Conservation (phyloP, 768 basidiomycete genomes). For the Russula sp. region DNA sequence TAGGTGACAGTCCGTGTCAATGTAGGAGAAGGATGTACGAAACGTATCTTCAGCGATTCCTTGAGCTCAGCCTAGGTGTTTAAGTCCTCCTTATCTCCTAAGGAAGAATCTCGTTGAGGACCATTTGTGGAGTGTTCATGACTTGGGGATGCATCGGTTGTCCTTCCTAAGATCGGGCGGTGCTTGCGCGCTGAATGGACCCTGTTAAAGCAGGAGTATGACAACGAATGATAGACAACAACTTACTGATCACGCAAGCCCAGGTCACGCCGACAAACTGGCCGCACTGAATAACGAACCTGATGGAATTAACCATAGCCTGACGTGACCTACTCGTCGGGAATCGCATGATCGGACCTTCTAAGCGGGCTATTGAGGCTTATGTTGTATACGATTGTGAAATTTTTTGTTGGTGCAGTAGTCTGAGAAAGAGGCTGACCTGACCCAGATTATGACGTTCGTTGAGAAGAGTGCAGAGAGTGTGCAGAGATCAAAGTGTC, state of each 20-base stretch:
- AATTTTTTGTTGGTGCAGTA: too few relatives aligned
- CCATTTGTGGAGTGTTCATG: constrained; percentile 8
- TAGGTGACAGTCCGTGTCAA: background rate
- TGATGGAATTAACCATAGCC: background rate
- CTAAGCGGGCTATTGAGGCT: constrained; percentile 34
- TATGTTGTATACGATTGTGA: constrained; percentile 32
- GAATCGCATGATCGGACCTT: constrained; percentile 28
- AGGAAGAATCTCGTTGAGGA: background rate
- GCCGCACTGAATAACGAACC: background rate
- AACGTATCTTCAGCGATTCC: background rate
- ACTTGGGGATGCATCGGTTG: constrained; percentile 7
- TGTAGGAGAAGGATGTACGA: constrained; percentile 5
- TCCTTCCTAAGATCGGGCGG: constrained; percentile 13
- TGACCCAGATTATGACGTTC: constrained; percentile 30
- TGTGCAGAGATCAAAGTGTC: constrained; percentile 33
- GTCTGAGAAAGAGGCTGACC: constrained; percentile 23
- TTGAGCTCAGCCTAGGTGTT: constrained; percentile 14
- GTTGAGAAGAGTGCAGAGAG: constrained; percentile 35
- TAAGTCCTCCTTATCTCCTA: constrained; percentile 11
- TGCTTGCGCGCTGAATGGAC: constrained; percentile 16
- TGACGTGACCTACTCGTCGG: constrained; percentile 35
- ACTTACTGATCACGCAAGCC: constrained; percentile 27
- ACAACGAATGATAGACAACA: background rate
- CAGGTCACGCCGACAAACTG: constrained; percentile 28
- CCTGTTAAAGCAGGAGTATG: background rate